Conservation (phyloP, 495 filamentous ascomycete genomes). For the Daldinia concentrica region DNA sequence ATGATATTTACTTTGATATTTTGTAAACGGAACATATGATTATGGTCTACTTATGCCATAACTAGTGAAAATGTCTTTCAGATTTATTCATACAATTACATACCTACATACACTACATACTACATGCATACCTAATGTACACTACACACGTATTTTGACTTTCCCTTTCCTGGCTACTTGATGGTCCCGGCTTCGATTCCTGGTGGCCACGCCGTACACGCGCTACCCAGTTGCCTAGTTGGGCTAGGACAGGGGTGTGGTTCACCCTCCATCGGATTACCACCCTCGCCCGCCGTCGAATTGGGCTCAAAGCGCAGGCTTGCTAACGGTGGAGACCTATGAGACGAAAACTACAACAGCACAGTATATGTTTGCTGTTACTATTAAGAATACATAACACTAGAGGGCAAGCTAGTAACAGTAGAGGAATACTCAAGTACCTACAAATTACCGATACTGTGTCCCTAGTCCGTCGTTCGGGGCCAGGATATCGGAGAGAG, state of each 20-base stretch:
- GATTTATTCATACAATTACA: neutral
- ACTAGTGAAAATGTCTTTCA: conserved; percentile 7
- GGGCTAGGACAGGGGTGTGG: conserved; percentile 22
- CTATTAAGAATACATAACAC: conserved; percentile 4
- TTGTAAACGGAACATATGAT: conserved; percentile 3
- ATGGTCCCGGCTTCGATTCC: conserved; percentile 35
- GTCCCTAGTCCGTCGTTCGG: conserved; percentile 8
- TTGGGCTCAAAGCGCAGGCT: conserved; percentile 31
- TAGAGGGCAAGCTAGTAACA: neutral
- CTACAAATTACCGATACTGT: conserved; percentile 24
- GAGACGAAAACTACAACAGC: neutral
- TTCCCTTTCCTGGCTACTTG: conserved; percentile 27
- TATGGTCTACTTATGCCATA: conserved; percentile 10
- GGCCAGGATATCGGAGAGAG: conserved; percentile 15
- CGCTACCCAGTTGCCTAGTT: conserved; percentile 12
- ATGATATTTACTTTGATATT: conserved; percentile 15
- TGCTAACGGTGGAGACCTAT: conserved; percentile 22
- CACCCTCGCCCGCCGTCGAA: conserved; percentile 39
- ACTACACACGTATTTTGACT: conserved; percentile 15
- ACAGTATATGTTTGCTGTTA: conserved; percentile 18
- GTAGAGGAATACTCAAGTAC: conserved; percentile 3
- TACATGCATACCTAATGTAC: neutral
- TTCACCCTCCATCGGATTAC: conserved; percentile 37
- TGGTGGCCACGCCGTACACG: conserved; percentile 26
- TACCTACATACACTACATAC: neutral